Evolutionary conservation across 768 basidiomycete genomes (phyloP).

Genomic region (Mrakia frigida): DNA sequence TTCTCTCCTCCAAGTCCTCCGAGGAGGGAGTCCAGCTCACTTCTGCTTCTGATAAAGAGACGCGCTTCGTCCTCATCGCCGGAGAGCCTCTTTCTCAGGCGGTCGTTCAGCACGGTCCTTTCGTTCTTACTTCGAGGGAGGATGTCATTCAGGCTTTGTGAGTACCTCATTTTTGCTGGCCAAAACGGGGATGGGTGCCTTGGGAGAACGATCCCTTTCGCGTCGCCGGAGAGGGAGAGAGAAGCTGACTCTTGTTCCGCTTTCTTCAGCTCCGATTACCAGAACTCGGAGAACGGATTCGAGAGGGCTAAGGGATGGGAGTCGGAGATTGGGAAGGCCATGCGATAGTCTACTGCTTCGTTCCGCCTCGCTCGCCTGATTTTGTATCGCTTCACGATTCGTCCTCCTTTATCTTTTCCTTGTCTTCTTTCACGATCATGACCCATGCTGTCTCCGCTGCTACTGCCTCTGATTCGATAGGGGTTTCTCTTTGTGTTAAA

Average conservation of each 20-base stretch:
- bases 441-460: background rate
- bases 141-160: slow-evolving; percentile 76
- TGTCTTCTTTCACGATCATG: background rate
- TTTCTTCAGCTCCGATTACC: slow-evolving; percentile 50
- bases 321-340: slow-evolving; percentile 59
- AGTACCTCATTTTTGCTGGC: too few species aligned
- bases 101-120: slow-evolving; percentile 53
- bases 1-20: slow-evolving; percentile 58
- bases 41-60: slow-evolving; percentile 52
- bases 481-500: too few species aligned
- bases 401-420: background rate
- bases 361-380: background rate
- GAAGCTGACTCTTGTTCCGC: background rate
- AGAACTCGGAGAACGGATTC: slow-evolving; percentile 74
- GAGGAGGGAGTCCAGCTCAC: slow-evolving; percentile 67
- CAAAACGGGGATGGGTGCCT: too few species aligned
- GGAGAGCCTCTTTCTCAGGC: slow-evolving; percentile 85
- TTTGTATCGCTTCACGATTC: background rate
- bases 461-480: too few species aligned
- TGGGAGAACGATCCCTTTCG: too few species aligned
- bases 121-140: slow-evolving; percentile 70
- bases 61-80: slow-evolving; percentile 72
- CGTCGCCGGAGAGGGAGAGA: too few species aligned
- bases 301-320: slow-evolving; percentile 84
- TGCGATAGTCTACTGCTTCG: background rate